Conservation (phyloP, 2,329 filamentous ascomycete genomes). For the Aspergillus quadrilineatus region DNA sequence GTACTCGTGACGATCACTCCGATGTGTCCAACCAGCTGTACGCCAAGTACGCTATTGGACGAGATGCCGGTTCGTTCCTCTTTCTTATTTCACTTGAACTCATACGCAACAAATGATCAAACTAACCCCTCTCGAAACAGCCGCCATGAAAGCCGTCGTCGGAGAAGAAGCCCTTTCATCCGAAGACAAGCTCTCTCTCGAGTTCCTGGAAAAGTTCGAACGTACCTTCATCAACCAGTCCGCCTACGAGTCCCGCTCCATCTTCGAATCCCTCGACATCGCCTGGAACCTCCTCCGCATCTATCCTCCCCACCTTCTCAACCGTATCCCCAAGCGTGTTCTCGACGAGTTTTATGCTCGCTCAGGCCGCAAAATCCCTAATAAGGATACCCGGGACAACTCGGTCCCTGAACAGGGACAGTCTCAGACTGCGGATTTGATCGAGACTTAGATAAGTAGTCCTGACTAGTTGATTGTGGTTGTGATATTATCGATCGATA, state of each 20-base stretch:
- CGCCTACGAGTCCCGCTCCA: conserved; percentile 85
- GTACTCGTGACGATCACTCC: conserved; percentile 93
- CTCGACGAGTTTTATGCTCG: conserved; percentile 81
- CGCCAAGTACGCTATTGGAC: conserved; percentile 98
- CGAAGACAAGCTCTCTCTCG: conserved; percentile 95
- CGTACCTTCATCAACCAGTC: conserved; percentile 90
- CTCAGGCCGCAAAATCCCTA: conserved; percentile 43
- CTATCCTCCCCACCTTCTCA: conserved; percentile 96
- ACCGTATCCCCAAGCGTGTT: conserved; percentile 83
- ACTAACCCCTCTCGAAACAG: conserved; percentile 38
- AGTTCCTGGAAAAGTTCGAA: conserved; percentile 99
- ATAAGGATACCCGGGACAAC: conserved; percentile 51
- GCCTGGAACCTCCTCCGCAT: conserved; percentile 96
- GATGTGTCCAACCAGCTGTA: conserved; percentile 99
- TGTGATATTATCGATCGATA: background rate
- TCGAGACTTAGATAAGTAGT: conserved; percentile 36
- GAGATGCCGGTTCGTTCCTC: conserved; percentile 66
- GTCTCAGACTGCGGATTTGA: conserved; percentile 38
- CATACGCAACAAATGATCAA: background rate
- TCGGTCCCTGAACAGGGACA: conserved; percentile 30
- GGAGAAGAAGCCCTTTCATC: conserved; percentile 94
- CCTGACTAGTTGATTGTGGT: background rate
- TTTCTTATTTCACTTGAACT: background rate
- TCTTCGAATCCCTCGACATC: conserved; percentile 90
- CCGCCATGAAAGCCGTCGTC: conserved; percentile 98